Conservation (phyloP, 208 protist genomes). For the Trypanosoma conorhini region DNA sequence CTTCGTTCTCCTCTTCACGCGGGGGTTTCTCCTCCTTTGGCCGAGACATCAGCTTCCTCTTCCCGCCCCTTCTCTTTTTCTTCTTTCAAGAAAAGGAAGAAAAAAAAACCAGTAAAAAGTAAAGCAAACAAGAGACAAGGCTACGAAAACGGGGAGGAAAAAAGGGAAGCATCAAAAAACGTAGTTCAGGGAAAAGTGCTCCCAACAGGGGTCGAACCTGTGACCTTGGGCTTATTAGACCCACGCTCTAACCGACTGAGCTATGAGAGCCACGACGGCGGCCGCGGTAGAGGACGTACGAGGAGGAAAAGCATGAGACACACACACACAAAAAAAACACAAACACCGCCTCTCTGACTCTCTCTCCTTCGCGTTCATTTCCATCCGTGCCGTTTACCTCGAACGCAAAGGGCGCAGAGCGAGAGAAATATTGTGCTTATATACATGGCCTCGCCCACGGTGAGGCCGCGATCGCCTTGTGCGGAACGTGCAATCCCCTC, state of each 20-base stretch:
- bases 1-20: slow-evolving; percentile 42
- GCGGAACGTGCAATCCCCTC: too few species aligned
- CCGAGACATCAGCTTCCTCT: slow-evolving; percentile 32
- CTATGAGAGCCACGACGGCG: too few species aligned
- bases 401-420: too few species aligned
- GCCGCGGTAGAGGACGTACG: too few species aligned
- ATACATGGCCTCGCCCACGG: too few species aligned
- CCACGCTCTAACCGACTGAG: too few species aligned
- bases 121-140: background rate
- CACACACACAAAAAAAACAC: background rate
- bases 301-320: background rate
- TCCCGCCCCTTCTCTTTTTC: background rate
- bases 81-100: background rate
- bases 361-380: background rate
- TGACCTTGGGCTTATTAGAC: too few species aligned
- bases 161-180: too few species aligned
- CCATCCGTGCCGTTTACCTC: background rate
- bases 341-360: background rate
- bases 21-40: slow-evolving; percentile 30
- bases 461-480: too few species aligned
- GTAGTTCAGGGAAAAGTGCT: too few species aligned
- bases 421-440: too few species aligned
- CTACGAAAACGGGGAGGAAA: too few species aligned
- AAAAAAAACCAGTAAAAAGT: slow-evolving; percentile 2
- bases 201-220: background rate